A percentile compares a stretch with the other conserved stretches of the same genome.
These are phyloP conservation scores for Bruguiera parviflora DNA, from an alignment of 345 rosid species.

Conservation along the genomic window DNA sequence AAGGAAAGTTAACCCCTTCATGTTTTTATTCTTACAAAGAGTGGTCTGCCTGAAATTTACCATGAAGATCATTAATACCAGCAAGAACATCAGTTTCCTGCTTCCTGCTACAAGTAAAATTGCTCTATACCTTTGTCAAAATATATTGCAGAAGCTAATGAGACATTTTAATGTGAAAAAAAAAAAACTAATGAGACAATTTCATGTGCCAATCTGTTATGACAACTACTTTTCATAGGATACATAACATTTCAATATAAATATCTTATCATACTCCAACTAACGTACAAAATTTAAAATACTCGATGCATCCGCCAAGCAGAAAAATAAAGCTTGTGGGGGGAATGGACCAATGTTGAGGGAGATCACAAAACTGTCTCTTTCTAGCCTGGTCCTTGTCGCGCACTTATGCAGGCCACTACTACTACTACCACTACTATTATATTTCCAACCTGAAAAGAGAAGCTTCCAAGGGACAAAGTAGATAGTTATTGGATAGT, in stretches of 20 bases:
- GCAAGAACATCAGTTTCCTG: too few relatives aligned
- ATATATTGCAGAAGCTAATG: too few relatives aligned
- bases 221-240: neutral
- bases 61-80: too few relatives aligned
- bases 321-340: slow-evolving; percentile 40
- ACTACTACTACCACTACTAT: slow-evolving; percentile 4
- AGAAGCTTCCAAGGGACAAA: neutral
- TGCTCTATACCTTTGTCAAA: too few relatives aligned
- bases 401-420: neutral
- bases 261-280: slow-evolving; percentile 11
- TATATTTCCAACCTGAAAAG: slow-evolving; percentile 15
- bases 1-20: too few relatives aligned
- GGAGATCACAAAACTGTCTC: slow-evolving; percentile 75
- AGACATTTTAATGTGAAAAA: too few relatives aligned
- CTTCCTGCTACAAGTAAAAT: too few relatives aligned
- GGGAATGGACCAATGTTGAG: slow-evolving; percentile 31
- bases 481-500: too few relatives aligned
- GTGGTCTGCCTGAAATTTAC: too few relatives aligned
- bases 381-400: slow-evolving; percentile 25
- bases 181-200: too few relatives aligned
- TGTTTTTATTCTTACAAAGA: too few relatives aligned
- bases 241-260: slow-evolving; percentile 7
- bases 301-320: slow-evolving; percentile 33
- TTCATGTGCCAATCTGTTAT: neutral
- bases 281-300: slow-evolving; percentile 21